Percentiles rank a stretch among this genome's conserved stretches.
phyloP scores from a whole-genome alignment of 495 filamentous ascomycete genomes.

The Aspergillus biplanus region DNA sequence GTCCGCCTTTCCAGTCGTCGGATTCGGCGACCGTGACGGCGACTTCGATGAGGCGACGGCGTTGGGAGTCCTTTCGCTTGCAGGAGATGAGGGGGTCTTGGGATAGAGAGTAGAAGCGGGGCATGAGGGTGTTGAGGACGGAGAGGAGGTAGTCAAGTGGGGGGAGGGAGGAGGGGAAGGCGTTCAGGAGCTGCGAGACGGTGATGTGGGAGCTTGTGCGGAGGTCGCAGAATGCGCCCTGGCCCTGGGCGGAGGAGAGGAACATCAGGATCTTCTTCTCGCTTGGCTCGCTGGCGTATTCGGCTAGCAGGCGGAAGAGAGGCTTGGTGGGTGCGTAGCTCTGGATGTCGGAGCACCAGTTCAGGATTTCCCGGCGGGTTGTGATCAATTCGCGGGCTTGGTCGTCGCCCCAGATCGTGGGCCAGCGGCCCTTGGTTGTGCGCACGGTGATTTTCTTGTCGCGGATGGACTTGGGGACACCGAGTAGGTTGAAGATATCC shows the following conservation, averaged over 20 bases:
- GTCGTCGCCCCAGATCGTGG: conserved; percentile 98
- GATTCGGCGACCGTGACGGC: conserved; percentile 93
- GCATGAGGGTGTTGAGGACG: conserved; percentile 85
- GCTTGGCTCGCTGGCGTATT: conserved; percentile 75
- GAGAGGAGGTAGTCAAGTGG: conserved; percentile 81
- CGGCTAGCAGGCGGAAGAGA: conserved; percentile 83
- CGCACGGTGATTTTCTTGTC: conserved; percentile 78
- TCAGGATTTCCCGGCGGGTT: conserved; percentile 86
- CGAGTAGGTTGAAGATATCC: conserved; percentile 77
- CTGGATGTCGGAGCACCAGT: conserved; percentile 94
- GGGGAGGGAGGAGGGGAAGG: conserved; percentile 90
- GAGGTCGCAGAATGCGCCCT: conserved; percentile 92
- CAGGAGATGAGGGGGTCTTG: conserved; percentile 90
- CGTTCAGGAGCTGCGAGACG: conserved; percentile 80
- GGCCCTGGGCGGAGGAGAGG: conserved; percentile 86
- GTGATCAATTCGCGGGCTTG: conserved; percentile 79
- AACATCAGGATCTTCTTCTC: conserved; percentile 88
- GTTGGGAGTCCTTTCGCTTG: conserved; percentile 64
- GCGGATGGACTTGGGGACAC: conserved; percentile 74
- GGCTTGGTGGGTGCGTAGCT: conserved; percentile 89
- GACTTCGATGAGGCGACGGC: conserved; percentile 86
- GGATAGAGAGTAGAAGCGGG: conserved; percentile 95
- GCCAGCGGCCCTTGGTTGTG: conserved; percentile 86
- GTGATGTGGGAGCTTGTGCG: conserved; percentile 86
- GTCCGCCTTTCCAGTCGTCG: conserved; percentile 72